These are phyloP conservation scores for Arthroderma uncinatum DNA, from an alignment of 2,329 filamentous ascomycete species.

Conservation along the genomic window DNA sequence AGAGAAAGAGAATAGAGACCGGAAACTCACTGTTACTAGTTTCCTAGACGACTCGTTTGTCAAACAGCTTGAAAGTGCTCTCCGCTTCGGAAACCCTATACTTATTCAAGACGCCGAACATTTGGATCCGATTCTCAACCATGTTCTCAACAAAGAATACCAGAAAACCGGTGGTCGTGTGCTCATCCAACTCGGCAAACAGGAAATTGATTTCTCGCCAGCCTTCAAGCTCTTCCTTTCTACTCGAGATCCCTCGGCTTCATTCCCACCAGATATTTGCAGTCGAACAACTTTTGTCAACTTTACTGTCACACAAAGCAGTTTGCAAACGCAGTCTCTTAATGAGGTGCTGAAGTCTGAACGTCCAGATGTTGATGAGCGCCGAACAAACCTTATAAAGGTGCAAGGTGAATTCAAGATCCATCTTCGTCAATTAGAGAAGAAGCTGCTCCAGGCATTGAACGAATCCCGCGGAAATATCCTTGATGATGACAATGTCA, in stretches of 20 bases:
- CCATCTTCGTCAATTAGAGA: slow-evolving; percentile 91
- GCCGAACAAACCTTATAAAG: slow-evolving; percentile 94
- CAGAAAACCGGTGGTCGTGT: slow-evolving; percentile 97
- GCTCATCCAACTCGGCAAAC: slow-evolving; percentile 93
- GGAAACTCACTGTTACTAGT: slow-evolving; percentile 89
- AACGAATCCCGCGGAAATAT: slow-evolving; percentile 98
- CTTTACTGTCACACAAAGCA: slow-evolving; percentile 98
- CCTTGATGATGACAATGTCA: slow-evolving; percentile 94
- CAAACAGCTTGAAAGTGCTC: slow-evolving; percentile 91
- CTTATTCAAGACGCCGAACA: slow-evolving; percentile 97
- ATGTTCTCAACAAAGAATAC: slow-evolving; percentile 98
- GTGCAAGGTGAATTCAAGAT: slow-evolving; percentile 98
- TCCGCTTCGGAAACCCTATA: slow-evolving; percentile 96
- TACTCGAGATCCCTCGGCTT: slow-evolving; percentile 88
- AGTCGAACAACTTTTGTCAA: slow-evolving; percentile 98
- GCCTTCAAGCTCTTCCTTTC: slow-evolving; percentile 92
- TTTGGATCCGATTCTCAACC: slow-evolving; percentile 91
- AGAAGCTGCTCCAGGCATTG: slow-evolving; percentile 81
- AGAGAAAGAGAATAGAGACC: slow-evolving; percentile 85
- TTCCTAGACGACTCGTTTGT: slow-evolving; percentile 97
- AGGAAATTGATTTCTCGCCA: slow-evolving; percentile 98
- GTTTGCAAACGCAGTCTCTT: slow-evolving; percentile 91
- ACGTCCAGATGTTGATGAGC: slow-evolving; percentile 91
- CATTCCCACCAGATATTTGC: slow-evolving; percentile 93
- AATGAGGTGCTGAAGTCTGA: slow-evolving; percentile 97